phyloP scores from a whole-genome alignment of 2,329 filamentous ascomycete genomes.

The Lojkania enalia region DNA sequence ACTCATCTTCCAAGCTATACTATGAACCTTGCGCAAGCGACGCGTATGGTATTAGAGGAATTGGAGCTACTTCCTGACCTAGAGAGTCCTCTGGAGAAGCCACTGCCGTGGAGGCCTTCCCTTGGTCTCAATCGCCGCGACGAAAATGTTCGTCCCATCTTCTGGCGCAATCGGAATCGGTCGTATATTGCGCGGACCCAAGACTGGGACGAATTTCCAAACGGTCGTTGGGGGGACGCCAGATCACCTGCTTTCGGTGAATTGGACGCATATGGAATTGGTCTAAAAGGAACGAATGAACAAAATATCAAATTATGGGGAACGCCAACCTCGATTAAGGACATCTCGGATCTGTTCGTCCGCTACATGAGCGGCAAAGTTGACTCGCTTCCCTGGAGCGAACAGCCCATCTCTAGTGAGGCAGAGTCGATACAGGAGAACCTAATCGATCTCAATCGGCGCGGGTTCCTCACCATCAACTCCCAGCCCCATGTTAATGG shows the following conservation, averaged over 20 bases:
- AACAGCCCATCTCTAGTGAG: conserved; percentile 81
- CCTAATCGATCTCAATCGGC: conserved; percentile 79
- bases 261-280: conserved; percentile 90
- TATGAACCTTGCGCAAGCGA: conserved; percentile 96
- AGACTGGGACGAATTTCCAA: conserved; percentile 99
- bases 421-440: conserved; percentile 76
- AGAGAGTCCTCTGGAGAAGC: conserved; percentile 78
- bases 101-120: conserved; percentile 95
- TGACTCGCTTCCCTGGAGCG: conserved; percentile 89
- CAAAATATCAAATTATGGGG: conserved; percentile 96
- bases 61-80: conserved; percentile 77
- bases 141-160: conserved; percentile 96
- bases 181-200: conserved; percentile 95
- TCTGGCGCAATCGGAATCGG: conserved; percentile 97
- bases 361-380: conserved; percentile 81
- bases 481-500: conserved; percentile 95
- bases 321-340: conserved; percentile 74
- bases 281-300: conserved; percentile 91
- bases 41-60: conserved; percentile 91
- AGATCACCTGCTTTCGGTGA: conserved; percentile 95
- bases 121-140: conserved; percentile 84
- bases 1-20: conserved; percentile 66
- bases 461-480: conserved; percentile 92
- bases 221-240: conserved; percentile 97
- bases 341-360: conserved; percentile 82